Evolutionary conservation across 164 flowering plant species (phyloP).

Genomic region (Vitis labrusca): DNA sequence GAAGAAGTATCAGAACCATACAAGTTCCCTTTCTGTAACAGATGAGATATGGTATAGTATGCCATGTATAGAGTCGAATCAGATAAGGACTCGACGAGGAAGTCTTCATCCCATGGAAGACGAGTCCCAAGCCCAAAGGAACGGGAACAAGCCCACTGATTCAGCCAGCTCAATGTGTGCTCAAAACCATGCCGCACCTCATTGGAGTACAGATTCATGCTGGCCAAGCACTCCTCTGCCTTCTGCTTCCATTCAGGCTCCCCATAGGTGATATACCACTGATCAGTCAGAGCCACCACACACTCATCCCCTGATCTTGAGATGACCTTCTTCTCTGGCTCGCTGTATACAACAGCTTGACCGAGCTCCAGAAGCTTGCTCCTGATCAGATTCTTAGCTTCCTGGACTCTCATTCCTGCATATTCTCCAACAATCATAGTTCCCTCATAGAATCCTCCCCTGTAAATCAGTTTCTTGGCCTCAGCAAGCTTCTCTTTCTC

Average conservation of each 20-base stretch:
- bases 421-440: constrained; percentile 70
- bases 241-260: constrained; percentile 72
- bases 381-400: constrained; percentile 72
- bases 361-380: constrained; percentile 58
- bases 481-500: constrained; percentile 78
- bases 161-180: constrained; percentile 79
- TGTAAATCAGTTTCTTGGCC: constrained; percentile 69
- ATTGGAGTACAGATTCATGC: constrained; percentile 70
- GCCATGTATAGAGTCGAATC: constrained; percentile 95
- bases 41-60: constrained; percentile 77
- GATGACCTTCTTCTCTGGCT: constrained; percentile 83
- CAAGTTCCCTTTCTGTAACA: constrained; percentile 70
- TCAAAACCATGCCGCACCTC: constrained; percentile 83
- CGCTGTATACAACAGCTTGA: constrained; percentile 77
- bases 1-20: constrained; percentile 45
- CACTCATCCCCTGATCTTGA: constrained; percentile 96
- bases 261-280: constrained; percentile 88
- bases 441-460: constrained; percentile 85
- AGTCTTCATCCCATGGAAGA: constrained; percentile 88
- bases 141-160: constrained; percentile 88
- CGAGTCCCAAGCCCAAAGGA: constrained; percentile 83
- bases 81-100: constrained; percentile 86
- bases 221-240: constrained; percentile 68
- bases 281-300: constrained; percentile 90
- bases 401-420: constrained; percentile 73